Conservation (phyloP, 2,329 filamentous ascomycete genomes). For the Neodidymelliopsis sp. region DNA sequence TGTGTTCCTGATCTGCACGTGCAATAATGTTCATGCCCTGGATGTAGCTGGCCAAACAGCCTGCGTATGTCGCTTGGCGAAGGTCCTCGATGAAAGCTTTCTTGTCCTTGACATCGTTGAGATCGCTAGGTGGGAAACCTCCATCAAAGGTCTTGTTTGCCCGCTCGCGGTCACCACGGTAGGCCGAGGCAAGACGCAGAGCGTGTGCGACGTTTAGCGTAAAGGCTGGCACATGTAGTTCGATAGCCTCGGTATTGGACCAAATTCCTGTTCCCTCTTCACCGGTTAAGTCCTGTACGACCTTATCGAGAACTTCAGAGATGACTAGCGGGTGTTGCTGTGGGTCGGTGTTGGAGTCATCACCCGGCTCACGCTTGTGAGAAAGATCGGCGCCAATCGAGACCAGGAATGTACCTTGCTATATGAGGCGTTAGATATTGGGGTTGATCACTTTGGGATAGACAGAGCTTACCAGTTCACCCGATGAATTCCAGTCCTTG, state of each 20-base stretch:
- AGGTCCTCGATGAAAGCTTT: conserved; percentile 64
- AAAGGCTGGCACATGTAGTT: conserved; percentile 68
- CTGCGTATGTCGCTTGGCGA: conserved; percentile 66
- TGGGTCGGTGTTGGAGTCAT: conserved; percentile 28
- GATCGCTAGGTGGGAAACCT: conserved; percentile 50
- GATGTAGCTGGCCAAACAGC: conserved; percentile 68
- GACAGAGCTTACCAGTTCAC: conserved; percentile 58
- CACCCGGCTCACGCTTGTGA: conserved; percentile 54
- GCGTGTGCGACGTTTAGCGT: conserved; percentile 70
- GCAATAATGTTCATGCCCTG: conserved; percentile 72
- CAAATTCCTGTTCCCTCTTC: conserved; percentile 73
- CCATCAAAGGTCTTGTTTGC: conserved; percentile 58
- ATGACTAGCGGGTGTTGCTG: conserved; percentile 59
- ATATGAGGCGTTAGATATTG: conserved; percentile 14
- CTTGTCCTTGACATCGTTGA: conserved; percentile 42
- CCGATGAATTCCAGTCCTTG: conserved; percentile 65
- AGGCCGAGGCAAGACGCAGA: conserved; percentile 69
- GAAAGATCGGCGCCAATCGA: conserved; percentile 70
- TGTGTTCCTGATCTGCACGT: conserved; percentile 63
- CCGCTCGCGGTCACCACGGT: conserved; percentile 62
- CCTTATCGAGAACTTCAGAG: conserved; percentile 70
- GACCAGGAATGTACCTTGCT: conserved; percentile 67
- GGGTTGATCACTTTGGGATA: too few relatives aligned
- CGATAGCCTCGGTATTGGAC: conserved; percentile 68
- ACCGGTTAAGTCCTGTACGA: conserved; percentile 72